Conservation (phyloP, 805 yeast genomes). For the Metschnikowia koreensis region DNA sequence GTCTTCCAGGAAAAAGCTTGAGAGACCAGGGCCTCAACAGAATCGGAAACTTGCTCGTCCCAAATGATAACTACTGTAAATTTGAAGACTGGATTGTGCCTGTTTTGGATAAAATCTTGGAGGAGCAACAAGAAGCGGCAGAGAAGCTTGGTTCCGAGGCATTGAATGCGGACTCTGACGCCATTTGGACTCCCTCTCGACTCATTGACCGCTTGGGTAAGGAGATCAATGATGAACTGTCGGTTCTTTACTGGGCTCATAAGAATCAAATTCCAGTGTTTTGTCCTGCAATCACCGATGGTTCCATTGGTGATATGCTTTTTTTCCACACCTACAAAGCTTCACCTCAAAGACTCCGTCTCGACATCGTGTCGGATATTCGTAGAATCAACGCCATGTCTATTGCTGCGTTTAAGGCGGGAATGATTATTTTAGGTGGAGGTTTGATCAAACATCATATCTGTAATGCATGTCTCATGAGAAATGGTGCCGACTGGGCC, state of each 20-base stretch:
- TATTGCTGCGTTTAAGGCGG: conserved; percentile 91
- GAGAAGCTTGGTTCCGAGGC: conserved; percentile 47
- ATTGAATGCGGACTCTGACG: conserved; percentile 59
- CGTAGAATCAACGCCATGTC: conserved; percentile 88
- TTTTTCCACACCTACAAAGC: conserved; percentile 97
- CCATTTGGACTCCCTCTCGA: conserved; percentile 93
- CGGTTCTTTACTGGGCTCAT: conserved; percentile 97
- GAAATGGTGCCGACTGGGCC: conserved; percentile 98
- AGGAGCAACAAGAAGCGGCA: conserved; percentile 79
- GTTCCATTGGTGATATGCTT: conserved; percentile 97
- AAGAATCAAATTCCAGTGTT: conserved; percentile 94
- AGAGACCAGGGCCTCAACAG: conserved; percentile 97
- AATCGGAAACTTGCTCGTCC: conserved; percentile 94
- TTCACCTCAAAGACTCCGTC: conserved; percentile 81
- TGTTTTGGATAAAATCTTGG: conserved; percentile 77
- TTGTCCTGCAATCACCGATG: conserved; percentile 97
- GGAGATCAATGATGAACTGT: conserved; percentile 89
- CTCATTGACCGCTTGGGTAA: conserved; percentile 91
- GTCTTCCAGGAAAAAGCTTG: conserved; percentile 72
- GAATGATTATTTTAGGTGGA: conserved; percentile 95
- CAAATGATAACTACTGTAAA: conserved; percentile 95
- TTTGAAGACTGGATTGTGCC: conserved; percentile 99
- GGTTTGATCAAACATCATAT: conserved; percentile 96
- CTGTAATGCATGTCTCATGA: conserved; percentile 96
- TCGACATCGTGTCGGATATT: conserved; percentile 93